These are phyloP conservation scores for Licmophora abbreviata DNA, from an alignment of 108 stramenopile genomes.

Conservation along the genomic window DNA sequence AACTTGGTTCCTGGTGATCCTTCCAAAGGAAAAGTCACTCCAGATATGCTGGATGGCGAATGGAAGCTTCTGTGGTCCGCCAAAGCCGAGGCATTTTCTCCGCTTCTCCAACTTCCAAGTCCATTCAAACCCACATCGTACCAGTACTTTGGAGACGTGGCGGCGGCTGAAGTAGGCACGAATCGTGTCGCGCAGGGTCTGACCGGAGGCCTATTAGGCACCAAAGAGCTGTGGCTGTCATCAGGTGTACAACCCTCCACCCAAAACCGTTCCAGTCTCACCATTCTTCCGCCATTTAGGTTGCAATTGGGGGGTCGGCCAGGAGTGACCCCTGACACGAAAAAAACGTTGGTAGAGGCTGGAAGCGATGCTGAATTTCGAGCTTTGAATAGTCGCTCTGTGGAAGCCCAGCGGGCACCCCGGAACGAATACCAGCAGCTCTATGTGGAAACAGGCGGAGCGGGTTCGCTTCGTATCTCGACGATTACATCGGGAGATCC, in stretches of 20 bases:
- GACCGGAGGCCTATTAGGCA: slow-evolving; percentile 25
- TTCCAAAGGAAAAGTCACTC: slow-evolving; percentile 2
- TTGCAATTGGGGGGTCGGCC: slow-evolving; percentile 35
- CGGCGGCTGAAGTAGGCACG: slow-evolving; percentile 43
- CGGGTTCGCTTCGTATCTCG: slow-evolving; percentile 44
- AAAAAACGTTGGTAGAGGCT: slow-evolving; percentile 47
- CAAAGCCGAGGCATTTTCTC: slow-evolving; percentile 59
- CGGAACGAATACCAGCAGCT: slow-evolving; percentile 63
- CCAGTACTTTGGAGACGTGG: slow-evolving; percentile 50
- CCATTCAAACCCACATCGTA: slow-evolving; percentile 54
- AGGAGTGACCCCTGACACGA: slow-evolving; percentile 13
- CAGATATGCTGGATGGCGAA: slow-evolving; percentile 32
- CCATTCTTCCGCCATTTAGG: slow-evolving; percentile 71
- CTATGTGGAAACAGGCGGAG: slow-evolving; percentile 48
- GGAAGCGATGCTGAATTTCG: slow-evolving; percentile 73
- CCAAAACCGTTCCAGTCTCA: slow-evolving; percentile 32
- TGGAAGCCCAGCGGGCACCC: slow-evolving; percentile 45
- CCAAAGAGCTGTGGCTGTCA: slow-evolving; percentile 30
- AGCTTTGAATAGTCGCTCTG: slow-evolving; percentile 37
- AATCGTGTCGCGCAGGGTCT: slow-evolving; percentile 61
- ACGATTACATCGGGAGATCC: slow-evolving; percentile 58
- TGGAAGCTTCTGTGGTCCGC: slow-evolving; percentile 62
- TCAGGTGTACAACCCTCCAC: slow-evolving; percentile 14
- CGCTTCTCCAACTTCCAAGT: slow-evolving; percentile 46
- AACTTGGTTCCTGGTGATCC: slow-evolving; percentile 7